Conservation (phyloP, 2,329 filamentous ascomycete genomes). For the Tolypocladium sp. region DNA sequence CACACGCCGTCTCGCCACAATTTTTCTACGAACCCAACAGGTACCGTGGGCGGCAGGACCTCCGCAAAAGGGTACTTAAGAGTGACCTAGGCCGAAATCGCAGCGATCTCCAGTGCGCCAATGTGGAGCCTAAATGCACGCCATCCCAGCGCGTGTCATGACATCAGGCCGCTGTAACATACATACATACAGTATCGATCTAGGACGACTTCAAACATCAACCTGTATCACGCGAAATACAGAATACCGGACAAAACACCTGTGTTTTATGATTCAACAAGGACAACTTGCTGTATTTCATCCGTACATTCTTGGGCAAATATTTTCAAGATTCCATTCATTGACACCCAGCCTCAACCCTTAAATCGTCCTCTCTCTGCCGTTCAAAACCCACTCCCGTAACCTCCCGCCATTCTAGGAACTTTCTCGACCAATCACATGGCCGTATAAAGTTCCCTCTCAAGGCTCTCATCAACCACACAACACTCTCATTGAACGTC, state of each 20-base stretch:
- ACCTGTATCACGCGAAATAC: neutral
- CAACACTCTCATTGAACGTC: neutral
- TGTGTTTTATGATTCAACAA: neutral
- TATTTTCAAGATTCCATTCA: no score
- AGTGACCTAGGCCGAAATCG: neutral
- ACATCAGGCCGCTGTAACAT: neutral
- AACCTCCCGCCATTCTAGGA: conserved; percentile 7
- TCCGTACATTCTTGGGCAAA: neutral
- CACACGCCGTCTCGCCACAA: neutral
- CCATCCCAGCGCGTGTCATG: neutral
- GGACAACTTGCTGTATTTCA: neutral
- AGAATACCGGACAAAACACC: neutral
- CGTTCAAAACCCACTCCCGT: neutral
- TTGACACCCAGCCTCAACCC: neutral
- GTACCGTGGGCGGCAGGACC: no score
- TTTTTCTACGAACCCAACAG: no score
- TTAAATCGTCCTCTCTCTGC: neutral
- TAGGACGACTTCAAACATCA: no score
- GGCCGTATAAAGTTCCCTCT: neutral
- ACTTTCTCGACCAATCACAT: conserved; percentile 21
- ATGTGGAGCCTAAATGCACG: neutral
- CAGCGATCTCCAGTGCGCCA: neutral
- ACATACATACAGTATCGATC: no score
- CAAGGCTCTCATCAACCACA: neutral
- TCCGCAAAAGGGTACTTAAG: neutral